Evolutionary conservation across 495 filamentous ascomycete species (phyloP).

Genomic region (Bathelium albidoporum): DNA sequence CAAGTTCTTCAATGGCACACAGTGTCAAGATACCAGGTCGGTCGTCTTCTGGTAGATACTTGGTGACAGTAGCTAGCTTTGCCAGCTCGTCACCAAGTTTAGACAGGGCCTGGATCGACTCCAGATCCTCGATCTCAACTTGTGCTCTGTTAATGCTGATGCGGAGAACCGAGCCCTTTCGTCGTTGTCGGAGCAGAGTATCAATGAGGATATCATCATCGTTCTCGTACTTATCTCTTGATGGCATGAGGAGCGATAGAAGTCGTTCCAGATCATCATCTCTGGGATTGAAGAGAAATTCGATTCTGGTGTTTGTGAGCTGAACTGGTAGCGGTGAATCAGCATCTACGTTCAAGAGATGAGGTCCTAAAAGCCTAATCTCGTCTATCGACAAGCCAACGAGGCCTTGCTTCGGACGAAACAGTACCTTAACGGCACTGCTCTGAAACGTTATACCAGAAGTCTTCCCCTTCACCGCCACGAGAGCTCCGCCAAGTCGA

Average conservation of each 20-base stretch:
- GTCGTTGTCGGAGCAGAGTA: conserved; percentile 77
- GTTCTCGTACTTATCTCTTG: conserved; percentile 80
- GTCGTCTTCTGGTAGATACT: conserved; percentile 93
- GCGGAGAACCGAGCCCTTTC: conserved; percentile 78
- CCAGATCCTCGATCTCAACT: conserved; percentile 45
- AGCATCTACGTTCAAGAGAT: conserved; percentile 36
- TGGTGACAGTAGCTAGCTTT: conserved; percentile 74
- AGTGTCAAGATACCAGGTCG: conserved; percentile 80
- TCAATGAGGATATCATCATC: conserved; percentile 94
- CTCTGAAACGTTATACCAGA: conserved; percentile 66
- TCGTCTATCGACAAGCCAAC: conserved; percentile 64
- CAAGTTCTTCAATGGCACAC: conserved; percentile 50
- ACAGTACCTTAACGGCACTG: conserved; percentile 68
- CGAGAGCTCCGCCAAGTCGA: conserved; percentile 61
- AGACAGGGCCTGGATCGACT: conserved; percentile 53
- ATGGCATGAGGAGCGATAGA: conserved; percentile 78
- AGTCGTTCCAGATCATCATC: conserved; percentile 73
- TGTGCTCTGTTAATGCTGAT: conserved; percentile 52
- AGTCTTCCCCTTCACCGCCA: conserved; percentile 65
- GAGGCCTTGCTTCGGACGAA: conserved; percentile 48
- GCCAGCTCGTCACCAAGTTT: conserved; percentile 66
- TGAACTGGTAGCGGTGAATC: conserved; percentile 44
- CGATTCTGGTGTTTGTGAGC: conserved; percentile 56
- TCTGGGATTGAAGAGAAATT: conserved; percentile 63
- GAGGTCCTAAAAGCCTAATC: conserved; percentile 61